Conservation (phyloP, 768 basidiomycete species). For the Mycena crocata region DNA sequence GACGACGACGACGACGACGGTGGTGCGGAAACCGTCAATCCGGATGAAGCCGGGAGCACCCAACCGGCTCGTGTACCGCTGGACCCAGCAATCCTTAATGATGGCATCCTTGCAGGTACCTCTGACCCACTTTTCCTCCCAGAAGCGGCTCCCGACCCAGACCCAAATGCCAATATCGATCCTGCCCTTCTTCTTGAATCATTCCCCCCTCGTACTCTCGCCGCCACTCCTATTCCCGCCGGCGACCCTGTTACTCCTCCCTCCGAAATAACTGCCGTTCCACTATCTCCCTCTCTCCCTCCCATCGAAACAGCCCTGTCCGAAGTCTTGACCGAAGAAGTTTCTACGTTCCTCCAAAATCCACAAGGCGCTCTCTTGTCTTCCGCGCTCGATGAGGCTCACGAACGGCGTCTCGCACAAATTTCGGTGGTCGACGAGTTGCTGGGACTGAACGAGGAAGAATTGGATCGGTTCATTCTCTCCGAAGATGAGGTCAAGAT, state of each 20-base stretch:
- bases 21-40: conserved; percentile 26
- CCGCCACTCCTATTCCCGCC: conserved; percentile 6
- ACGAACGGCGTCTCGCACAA: conserved; percentile 69
- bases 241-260: conserved; percentile 6
- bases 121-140: conserved; percentile 59
- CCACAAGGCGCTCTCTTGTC: conserved; percentile 69
- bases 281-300: conserved; percentile 37
- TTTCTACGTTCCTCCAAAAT: conserved; percentile 72
- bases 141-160: conserved; percentile 55
- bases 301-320: conserved; percentile 72
- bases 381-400: conserved; percentile 74
- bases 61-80: conserved; percentile 49
- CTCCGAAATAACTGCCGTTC: conserved; percentile 14
- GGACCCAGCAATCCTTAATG: conserved; percentile 69
- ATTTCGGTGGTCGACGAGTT: conserved; percentile 70
- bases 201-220: conserved; percentile 22
- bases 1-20: conserved; percentile 46
- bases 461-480: conserved; percentile 84
- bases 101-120: conserved; percentile 76
- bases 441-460: conserved; percentile 88
- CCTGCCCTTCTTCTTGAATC: conserved; percentile 56
- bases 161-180: conserved; percentile 62
- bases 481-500: conserved; percentile 84
- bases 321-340: conserved; percentile 74
- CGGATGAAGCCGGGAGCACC: conserved; percentile 34